These are phyloP conservation scores for Phaeoacremonium minimum DNA, from an alignment of 2,329 filamentous ascomycete species.

Conservation along the genomic window DNA sequence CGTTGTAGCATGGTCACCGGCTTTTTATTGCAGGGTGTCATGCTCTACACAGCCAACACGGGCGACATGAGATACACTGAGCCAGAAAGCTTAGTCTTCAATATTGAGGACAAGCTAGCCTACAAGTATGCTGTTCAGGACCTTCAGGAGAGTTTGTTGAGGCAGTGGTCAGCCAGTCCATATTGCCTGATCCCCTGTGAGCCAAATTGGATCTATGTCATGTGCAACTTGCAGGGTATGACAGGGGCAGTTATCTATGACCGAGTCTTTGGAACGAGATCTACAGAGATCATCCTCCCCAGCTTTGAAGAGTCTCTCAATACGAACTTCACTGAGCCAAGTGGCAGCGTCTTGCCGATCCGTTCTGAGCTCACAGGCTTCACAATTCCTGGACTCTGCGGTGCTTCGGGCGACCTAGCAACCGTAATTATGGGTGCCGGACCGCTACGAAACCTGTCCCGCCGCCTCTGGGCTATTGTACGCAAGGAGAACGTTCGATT, in stretches of 20 bases:
- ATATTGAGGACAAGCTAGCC: not conserved
- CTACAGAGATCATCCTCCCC: not conserved
- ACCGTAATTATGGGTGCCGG: not conserved
- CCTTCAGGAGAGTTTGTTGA: not conserved
- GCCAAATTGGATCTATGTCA: conserved; percentile 1
- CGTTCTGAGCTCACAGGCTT: conserved; percentile 1
- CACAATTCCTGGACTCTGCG: conserved; percentile 4
- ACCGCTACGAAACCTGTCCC: not conserved
- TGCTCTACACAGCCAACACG: conserved; percentile 9
- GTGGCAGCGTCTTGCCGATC: not conserved
- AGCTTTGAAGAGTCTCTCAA: not conserved
- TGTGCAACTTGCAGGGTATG: not conserved
- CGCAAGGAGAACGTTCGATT: conserved; percentile 23
- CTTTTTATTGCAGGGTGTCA: conserved; percentile 8
- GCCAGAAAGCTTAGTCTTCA: conserved; percentile 8
- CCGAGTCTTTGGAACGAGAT: not conserved
- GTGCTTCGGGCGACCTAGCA: conserved; percentile 1
- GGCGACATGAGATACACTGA: conserved; percentile 10
- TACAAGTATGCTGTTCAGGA: not conserved
- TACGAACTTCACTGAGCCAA: not conserved
- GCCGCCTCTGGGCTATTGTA: conserved; percentile 8
- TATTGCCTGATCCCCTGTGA: conserved; percentile 2
- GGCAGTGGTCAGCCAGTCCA: not conserved
- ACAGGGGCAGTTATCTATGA: not conserved
- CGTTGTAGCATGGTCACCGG: conserved; percentile 13